Evolutionary conservation across 2,329 filamentous ascomycete genomes (phyloP).

Genomic region (Trichophaea hybrida): DNA sequence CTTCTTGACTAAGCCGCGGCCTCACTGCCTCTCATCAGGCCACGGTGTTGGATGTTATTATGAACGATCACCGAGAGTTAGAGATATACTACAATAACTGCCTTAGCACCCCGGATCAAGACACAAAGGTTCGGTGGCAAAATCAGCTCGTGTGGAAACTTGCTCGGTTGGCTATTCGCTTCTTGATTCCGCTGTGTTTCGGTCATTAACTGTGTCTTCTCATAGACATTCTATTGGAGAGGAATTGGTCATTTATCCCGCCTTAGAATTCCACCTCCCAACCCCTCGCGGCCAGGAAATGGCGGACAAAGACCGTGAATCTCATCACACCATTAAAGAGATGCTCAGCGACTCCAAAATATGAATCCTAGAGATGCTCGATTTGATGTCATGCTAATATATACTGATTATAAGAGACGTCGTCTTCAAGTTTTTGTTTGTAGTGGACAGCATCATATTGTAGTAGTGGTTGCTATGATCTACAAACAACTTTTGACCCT

Average conservation of each 20-base stretch:
- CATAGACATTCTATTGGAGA: constrained; percentile 36
- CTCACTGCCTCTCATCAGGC: not conserved
- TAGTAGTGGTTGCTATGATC: too few relatives aligned
- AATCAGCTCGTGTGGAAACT: constrained; percentile 40
- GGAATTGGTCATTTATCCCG: constrained; percentile 42
- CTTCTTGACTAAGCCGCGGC: not conserved
- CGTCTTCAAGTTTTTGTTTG: too few relatives aligned
- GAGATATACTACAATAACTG: constrained; percentile 35
- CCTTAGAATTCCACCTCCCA: constrained; percentile 38
- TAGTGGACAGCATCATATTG: too few relatives aligned
- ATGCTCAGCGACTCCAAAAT: constrained; percentile 37
- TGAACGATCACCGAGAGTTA: constrained; percentile 32
- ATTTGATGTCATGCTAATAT: constrained; percentile 35
- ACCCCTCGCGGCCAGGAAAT: constrained; percentile 32
- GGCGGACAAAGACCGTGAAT: constrained; percentile 36
- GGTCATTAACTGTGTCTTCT: not conserved
- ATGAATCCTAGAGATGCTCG: constrained; percentile 32
- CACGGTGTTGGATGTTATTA: constrained; percentile 30
- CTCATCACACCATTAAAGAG: constrained; percentile 34
- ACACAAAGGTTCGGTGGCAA: constrained; percentile 25
- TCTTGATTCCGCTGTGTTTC: not conserved
- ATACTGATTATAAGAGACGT: too few relatives aligned
- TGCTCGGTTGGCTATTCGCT: constrained; percentile 22
- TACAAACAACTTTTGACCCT: too few relatives aligned
- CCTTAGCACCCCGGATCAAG: constrained; percentile 29